Base-by-base conservation (phyloP, 306 rosid species). In the Acacia acuminata region DNA sequence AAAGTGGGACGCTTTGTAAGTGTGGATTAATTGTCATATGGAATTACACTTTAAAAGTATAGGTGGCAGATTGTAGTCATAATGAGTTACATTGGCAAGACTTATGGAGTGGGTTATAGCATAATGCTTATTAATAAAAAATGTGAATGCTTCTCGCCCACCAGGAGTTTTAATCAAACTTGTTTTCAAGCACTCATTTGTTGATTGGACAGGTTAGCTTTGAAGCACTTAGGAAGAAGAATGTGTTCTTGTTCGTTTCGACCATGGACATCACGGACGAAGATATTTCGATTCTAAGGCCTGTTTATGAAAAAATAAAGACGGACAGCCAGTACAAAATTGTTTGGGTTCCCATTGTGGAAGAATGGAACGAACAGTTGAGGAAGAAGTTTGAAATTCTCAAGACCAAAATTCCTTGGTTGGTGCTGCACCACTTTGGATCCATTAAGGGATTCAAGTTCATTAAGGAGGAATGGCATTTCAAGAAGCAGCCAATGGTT, bases 321-420 rank as follows among this genome's bases (percentile, higher is more conserved):
- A 77, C 27, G 48, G 77, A 63, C 0, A 19, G 38, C 16, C 53
- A 77, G 2, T 76, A 88, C 51, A 83, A 77, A 68, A 90, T 92
- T 51, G 71, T 92, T 24, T 92, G 97, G 95, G n/a, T 91, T 65
- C 94, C 92, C 0, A 71, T 87, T 14, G 92, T 89, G 64, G 94
- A 87, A 65, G 56, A 85, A 30, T 87, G 94, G 93, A 85, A 40
- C 0, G 87, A 88, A 2, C 79, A 80, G 1, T 10, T 82, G 70
- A 42, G 14, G 2, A 82, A 76, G 76, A 82, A 76, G 75, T 90
- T 85, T 16, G 88, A 90, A 2, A 3, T 17, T 15, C 15, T 92
- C 30, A 82, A 87, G 45, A 10, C 73, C 19, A 81, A 82, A 84
- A 85, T 90, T 87, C 86, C 92, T 0, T 89, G 97, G 97, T 81